These are phyloP conservation scores for Euphorbia pulcherrima DNA, from an alignment of 345 rosid genomes.

Conservation along the genomic window DNA sequence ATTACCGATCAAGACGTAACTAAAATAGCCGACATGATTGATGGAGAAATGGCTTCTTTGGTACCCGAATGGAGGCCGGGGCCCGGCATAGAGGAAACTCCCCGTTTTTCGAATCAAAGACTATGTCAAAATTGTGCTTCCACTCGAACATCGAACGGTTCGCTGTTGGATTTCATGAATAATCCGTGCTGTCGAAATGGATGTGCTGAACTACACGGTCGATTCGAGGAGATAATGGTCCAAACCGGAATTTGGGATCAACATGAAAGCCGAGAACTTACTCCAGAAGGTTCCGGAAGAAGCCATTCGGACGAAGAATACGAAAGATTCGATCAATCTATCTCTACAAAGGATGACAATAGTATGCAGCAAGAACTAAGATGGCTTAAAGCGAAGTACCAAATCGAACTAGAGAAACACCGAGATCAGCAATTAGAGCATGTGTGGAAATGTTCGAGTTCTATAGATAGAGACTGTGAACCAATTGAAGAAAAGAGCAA, in stretches of 20 bases:
- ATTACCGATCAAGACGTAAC: conserved; percentile 72
- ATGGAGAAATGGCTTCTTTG: conserved; percentile 73
- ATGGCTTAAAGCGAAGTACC: conserved; percentile 68
- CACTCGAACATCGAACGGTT: conserved; percentile 63
- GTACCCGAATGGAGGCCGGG: conserved; percentile 79
- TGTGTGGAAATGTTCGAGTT: conserved; percentile 25
- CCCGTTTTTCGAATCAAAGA: conserved; percentile 44
- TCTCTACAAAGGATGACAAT: conserved; percentile 29
- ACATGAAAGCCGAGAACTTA: conserved; percentile 69
- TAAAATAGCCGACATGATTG: conserved; percentile 81
- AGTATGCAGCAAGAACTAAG: conserved; percentile 51
- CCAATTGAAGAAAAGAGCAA: conserved; percentile 16
- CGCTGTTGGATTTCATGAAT: conserved; percentile 48
- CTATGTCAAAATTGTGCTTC: conserved; percentile 65
- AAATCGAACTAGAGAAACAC: conserved; percentile 49
- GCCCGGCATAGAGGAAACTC: conserved; percentile 64
- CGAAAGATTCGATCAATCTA: conserved; percentile 33
- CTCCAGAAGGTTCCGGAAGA: conserved; percentile 50
- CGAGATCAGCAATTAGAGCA: conserved; percentile 46
- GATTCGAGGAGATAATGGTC: conserved; percentile 73
- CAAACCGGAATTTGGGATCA: conserved; percentile 62
- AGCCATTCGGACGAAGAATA: conserved; percentile 58
- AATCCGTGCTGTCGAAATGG: conserved; percentile 48
- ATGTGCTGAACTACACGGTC: conserved; percentile 75
- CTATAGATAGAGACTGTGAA: conserved; percentile 22